Evolutionary conservation across 352 stramenopile species (phyloP), one percentile per base, ranked within the genome.

Genomic region (Phytophthora hibernalis): DNA sequence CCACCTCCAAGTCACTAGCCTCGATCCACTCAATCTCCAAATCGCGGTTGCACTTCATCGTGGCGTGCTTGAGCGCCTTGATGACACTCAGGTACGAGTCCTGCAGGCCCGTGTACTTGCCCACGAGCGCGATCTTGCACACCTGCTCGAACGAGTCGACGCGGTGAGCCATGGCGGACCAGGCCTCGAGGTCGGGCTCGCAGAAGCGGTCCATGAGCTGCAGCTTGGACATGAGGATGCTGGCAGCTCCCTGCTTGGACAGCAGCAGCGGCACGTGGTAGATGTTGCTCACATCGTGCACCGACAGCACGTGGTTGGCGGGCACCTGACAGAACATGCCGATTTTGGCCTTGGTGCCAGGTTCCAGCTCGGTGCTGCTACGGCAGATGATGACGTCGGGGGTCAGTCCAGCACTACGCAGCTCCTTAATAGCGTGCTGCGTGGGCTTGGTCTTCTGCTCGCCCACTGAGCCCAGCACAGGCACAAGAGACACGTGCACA

Each of bases 371-470:
- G 40, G 95, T 87, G 61, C 83, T 96, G 48, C 76, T 82, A 22
- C 97, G 89, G 80, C 98, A 99, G 65, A 99, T 98, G 63, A 99
- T 99, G 9, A 99, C 87, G 52, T 98, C 94, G 0, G 98, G 97
- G 49, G 88, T 93, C 9, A 99, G 78, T 57, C 98, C 98, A 16
- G 99, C 86, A 21, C 83, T 97, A 31, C 97, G 83, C 51, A 99
- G 88, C 83, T 99, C 97, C 70, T 98, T 98, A 65, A 99, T 98
- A 16, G 96, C 97, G 80, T 99, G 98, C 85, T 99, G 98, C 42
- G 98, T 99, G 0, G 98, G 98, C 85, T 99, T 99, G 16, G 98
- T 99, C 87, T 99, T 99, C 85, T 99, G 98, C 83, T 99, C 98
- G 33, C 97, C 97, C 16, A 99, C 96, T n/a, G 89, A 97, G 3